These are phyloP conservation scores for Chytridium lagenaria DNA, from an alignment of 371 early-diverging fungal genomes.

Conservation along the genomic window DNA sequence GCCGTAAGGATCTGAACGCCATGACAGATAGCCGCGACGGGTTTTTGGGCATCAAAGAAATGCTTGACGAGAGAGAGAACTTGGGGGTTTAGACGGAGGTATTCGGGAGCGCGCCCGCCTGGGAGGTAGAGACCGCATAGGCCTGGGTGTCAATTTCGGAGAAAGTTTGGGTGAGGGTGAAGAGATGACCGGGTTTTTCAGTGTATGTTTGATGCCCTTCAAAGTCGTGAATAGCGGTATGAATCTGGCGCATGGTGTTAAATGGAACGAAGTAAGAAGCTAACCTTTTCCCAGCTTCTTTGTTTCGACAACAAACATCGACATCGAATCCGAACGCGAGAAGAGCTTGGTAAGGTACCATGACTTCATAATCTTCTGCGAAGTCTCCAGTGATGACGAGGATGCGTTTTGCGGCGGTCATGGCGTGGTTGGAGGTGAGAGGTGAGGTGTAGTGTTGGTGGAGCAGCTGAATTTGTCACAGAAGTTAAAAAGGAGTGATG, in stretches of 20 bases:
- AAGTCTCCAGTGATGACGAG: conserved; percentile 41
- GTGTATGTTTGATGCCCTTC: conserved; percentile 53
- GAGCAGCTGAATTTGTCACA: too few relatives aligned
- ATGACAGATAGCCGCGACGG: conserved; percentile 58
- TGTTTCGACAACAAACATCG: conserved; percentile 52
- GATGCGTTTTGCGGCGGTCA: too few relatives aligned
- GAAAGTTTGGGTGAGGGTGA: conserved; percentile 42
- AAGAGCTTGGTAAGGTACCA: conserved; percentile 52
- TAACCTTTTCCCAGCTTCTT: conserved; percentile 50
- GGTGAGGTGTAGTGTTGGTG: too few relatives aligned
- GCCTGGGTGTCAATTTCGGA: conserved; percentile 36
- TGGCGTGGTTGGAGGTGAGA: neutral
- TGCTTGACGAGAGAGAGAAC: conserved; percentile 46
- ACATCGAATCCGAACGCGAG: conserved; percentile 47
- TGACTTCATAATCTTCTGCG: conserved; percentile 53
- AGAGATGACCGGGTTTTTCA: conserved; percentile 51
- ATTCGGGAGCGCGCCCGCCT: conserved; percentile 56
- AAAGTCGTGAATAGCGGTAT: conserved; percentile 47
- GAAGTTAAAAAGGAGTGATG: too few relatives aligned
- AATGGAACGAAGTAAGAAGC: neutral
- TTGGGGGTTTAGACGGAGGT: conserved; percentile 46
- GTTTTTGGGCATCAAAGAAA: conserved; percentile 48
- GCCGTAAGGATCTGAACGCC: conserved; percentile 46
- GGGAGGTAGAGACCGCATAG: conserved; percentile 54
- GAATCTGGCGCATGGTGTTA: conserved; percentile 1